Percentiles rank a stretch among this genome's conserved stretches.
phyloP scores from a whole-genome alignment of 1,284 basidiomycete genomes.

The Cryptococcus amylolentus region DNA sequence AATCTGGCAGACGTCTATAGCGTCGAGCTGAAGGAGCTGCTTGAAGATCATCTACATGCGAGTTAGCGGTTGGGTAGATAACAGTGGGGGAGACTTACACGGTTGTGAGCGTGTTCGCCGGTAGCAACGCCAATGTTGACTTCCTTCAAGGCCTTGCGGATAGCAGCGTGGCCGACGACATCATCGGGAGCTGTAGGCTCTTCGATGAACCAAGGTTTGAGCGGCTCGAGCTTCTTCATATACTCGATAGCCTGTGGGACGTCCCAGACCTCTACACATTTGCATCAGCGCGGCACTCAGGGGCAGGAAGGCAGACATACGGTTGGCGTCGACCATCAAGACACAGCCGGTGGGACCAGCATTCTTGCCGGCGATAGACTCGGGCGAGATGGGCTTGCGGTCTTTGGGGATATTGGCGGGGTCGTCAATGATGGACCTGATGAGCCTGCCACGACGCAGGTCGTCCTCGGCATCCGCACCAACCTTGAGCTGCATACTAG shows the following conservation, averaged over 20 bases:
- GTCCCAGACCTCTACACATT: slow-evolving; percentile 69
- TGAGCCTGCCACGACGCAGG: slow-evolving; percentile 77
- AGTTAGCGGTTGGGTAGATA: slow-evolving; percentile 5
- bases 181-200: slow-evolving; percentile 93
- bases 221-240: slow-evolving; percentile 70
- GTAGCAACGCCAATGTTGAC: slow-evolving; percentile 89
- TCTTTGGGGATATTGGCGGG: slow-evolving; percentile 54
- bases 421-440: slow-evolving; percentile 91
- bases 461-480: slow-evolving; percentile 78
- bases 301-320: slow-evolving; percentile 44
- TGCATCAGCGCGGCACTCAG: neutral
- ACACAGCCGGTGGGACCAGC: slow-evolving; percentile 90
- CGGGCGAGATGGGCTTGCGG: slow-evolving; percentile 60
- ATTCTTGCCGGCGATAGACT: slow-evolving; percentile 75
- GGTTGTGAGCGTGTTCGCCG: slow-evolving; percentile 92
- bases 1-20: slow-evolving; percentile 94
- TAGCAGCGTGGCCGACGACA: slow-evolving; percentile 57
- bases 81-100: slow-evolving; percentile 39
- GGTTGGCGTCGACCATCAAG: slow-evolving; percentile 95
- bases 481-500: slow-evolving; percentile 70
- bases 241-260: slow-evolving; percentile 89
- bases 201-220: slow-evolving; percentile 97
- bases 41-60: slow-evolving; percentile 77
- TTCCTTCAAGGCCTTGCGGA: slow-evolving; percentile 62
- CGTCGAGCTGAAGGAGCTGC: slow-evolving; percentile 86